Base-by-base conservation (phyloP, 2,329 filamentous ascomycete genomes). In the Colletotrichum cuscutae region DNA sequence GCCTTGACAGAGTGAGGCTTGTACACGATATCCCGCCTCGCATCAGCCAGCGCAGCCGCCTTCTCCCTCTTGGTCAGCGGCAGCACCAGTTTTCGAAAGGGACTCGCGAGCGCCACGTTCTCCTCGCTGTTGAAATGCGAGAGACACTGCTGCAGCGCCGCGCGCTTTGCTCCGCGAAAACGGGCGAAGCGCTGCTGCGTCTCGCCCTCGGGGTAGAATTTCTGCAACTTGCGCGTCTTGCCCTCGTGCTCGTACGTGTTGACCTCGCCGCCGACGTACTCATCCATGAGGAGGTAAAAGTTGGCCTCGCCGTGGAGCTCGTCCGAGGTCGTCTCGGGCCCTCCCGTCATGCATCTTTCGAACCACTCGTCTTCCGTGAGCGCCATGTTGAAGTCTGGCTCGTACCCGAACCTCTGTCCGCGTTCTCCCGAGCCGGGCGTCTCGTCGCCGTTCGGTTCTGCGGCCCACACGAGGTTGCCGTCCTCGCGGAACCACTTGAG, bases 71-170 rank as follows among this genome's bases (percentile, higher is more conserved):
- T 70, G 26, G 77, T 78, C 62, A 80, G 68, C 28, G 84, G 83
- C 0, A 86, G 77, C 7, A 83, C 76, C 11, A 85, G 77, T 0
- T 80, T 80, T 30, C 80, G 80, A 79, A 81, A 84, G 2, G 80
- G 78, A 3, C 79, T 82, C 69, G 81, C 80, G 52, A 82, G 77
- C 7, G 77, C 74, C 54, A 76, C 77, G 67, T 85, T 86, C 77
- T 85, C 85, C 5, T 67, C 49, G 67, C 77, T 83, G 35, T 79
- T 77, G 59, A 86, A 81, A 13, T 79, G 73, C 53, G 82, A 81
- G 37, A 88, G 79, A 22, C 80, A 81, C 35, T 82, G 81, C 75
- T 88, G 85, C 26, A 88, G 77, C 22, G 82, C 86, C 8, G 85
- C 86, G 57, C 87, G 83, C 54, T 83, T 81, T 66, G 80, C 81